phyloP scores from a whole-genome alignment of 2,329 filamentous ascomycete species.

The Fusarium sarcochroum region DNA sequence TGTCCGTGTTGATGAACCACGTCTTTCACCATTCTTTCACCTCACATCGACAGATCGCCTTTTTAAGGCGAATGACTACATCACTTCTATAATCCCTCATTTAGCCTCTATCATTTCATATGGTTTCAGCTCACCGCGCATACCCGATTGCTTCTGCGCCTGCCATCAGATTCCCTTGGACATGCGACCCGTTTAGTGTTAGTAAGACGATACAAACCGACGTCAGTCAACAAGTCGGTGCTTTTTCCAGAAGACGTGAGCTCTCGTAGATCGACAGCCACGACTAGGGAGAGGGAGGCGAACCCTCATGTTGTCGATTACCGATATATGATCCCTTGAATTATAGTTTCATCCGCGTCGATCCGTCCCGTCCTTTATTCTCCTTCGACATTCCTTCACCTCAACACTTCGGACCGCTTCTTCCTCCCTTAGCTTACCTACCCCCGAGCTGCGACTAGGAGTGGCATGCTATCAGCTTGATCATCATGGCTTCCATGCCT shows the following conservation, averaged over 20 bases:
- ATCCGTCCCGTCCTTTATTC: conserved; percentile 8
- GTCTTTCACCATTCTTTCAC: conserved; percentile 25
- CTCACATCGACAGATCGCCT: conserved; percentile 12
- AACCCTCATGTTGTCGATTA: conserved; percentile 20
- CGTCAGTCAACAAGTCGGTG: conserved; percentile 40
- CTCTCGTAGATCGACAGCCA: conserved; percentile 31
- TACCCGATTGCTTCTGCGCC: conserved; percentile 6
- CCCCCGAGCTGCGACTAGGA: conserved; percentile 19
- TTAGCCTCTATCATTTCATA: background rate
- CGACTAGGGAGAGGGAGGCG: conserved; percentile 13
- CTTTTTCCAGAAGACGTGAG: conserved; percentile 30
- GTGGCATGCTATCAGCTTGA: conserved; percentile 49
- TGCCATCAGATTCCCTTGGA: conserved; percentile 24
- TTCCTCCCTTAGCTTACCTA: conserved; percentile 23
- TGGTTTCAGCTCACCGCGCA: background rate
- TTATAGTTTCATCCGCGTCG: conserved; percentile 11
- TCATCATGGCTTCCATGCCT: conserved; percentile 58
- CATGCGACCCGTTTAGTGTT: conserved; percentile 42
- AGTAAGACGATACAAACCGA: conserved; percentile 43
- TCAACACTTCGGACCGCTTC: conserved; percentile 21
- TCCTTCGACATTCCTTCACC: conserved; percentile 17
- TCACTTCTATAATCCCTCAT: background rate
- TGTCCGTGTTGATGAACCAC: conserved; percentile 36
- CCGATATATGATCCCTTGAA: conserved; percentile 11
- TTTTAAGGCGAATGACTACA: conserved; percentile 1